Evolutionary conservation across 768 basidiomycete species (phyloP).

Genomic region (Amyloporia xantha): DNA sequence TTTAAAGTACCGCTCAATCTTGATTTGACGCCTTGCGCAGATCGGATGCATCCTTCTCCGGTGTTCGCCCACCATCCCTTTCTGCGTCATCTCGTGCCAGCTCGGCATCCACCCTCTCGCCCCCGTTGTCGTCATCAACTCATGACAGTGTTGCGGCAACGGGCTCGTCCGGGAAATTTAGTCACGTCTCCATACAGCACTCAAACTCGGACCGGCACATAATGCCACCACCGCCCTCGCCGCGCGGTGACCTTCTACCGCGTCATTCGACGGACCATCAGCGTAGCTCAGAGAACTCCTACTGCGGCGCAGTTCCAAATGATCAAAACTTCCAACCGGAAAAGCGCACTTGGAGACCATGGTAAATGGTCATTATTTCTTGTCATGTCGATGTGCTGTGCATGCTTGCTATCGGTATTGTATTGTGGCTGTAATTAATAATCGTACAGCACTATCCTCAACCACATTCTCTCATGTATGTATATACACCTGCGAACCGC

Average conservation of each 20-base stretch:
- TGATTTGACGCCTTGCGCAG: background rate
- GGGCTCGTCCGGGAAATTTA: background rate
- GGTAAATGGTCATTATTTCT: background rate
- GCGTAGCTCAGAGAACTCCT: background rate
- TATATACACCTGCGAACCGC: no score
- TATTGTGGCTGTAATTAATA: background rate
- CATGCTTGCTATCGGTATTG: background rate
- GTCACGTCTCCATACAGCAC: background rate
- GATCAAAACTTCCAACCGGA: background rate
- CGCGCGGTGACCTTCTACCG: background rate
- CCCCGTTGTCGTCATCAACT: background rate
- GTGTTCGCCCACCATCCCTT: background rate
- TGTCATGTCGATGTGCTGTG: background rate
- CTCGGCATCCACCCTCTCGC: background rate
- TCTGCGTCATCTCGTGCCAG: background rate
- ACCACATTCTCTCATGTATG: no score
- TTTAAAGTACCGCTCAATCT: no score
- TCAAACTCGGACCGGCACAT: background rate
- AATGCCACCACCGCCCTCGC: conserved; percentile 2
- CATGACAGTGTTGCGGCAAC: background rate
- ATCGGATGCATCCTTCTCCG: background rate
- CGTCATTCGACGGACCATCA: background rate
- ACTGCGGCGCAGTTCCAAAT: background rate
- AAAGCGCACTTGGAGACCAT: conserved; percentile 4
- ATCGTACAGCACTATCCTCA: no score